These are phyloP conservation scores for Tricholoma bakamatsutake DNA, from an alignment of 768 basidiomycete genomes.

Conservation along the genomic window DNA sequence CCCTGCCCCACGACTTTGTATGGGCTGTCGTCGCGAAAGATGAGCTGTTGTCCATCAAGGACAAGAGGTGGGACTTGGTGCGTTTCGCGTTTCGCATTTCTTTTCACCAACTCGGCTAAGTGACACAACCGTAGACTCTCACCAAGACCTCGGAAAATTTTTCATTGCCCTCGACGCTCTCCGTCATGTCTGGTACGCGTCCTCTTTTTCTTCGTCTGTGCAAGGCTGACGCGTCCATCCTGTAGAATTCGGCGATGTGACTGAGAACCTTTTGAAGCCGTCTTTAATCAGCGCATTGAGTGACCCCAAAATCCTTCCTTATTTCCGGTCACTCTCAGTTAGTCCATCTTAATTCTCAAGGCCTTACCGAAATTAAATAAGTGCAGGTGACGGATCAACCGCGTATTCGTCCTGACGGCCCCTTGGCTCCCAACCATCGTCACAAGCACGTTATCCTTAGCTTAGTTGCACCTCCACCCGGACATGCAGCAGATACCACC, in stretches of 20 bases:
- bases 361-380: conserved; percentile 7
- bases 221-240: conserved; percentile 5
- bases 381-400: conserved; percentile 81
- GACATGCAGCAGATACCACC: conserved; percentile 42
- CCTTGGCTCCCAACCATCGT: conserved; percentile 43
- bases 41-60: conserved; percentile 62
- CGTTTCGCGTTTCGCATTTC: conserved; percentile 32
- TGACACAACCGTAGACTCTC: conserved; percentile 54
- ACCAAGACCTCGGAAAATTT: conserved; percentile 69
- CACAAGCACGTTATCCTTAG: conserved; percentile 75
- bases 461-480: conserved; percentile 47
- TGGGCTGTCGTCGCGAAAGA: conserved; percentile 83
- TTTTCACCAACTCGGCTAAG: neutral
- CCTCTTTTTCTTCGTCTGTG: neutral
- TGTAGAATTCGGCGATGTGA: conserved; percentile 79
- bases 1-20: conserved; percentile 59
- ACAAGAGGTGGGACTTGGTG: conserved; percentile 83
- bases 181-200: conserved; percentile 67
- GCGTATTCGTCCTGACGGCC: conserved; percentile 53
- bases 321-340: conserved; percentile 85
- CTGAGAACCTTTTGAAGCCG: conserved; percentile 69
- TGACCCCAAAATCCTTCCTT: conserved; percentile 57
- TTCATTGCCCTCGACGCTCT: conserved; percentile 52
- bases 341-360: conserved; percentile 19
- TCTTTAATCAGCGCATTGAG: conserved; percentile 52